phyloP scores from a whole-genome alignment of 805 yeast species.

The Starmerella asiatica region DNA sequence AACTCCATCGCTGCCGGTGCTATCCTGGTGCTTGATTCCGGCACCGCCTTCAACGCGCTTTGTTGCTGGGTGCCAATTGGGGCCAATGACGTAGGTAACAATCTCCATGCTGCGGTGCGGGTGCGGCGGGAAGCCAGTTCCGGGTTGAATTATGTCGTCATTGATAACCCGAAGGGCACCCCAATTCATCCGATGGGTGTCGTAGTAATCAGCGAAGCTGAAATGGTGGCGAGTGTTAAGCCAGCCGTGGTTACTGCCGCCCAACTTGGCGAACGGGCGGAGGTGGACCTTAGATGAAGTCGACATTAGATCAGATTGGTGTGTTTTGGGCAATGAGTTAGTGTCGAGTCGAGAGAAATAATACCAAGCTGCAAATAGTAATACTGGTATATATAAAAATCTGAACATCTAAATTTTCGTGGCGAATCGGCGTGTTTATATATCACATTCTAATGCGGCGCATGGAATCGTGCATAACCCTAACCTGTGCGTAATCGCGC shows the following conservation, averaged over 20 bases:
- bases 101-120: slow-evolving; percentile 19
- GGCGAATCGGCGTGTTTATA: too few relatives aligned
- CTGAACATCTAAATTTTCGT: not conserved
- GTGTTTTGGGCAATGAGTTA: not conserved
- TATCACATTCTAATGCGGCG: too few relatives aligned
- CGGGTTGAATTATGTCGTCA: slow-evolving; percentile 14
- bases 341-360: not conserved
- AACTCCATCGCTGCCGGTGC: slow-evolving; percentile 14
- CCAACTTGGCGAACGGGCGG: slow-evolving; percentile 14
- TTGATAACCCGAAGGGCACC: slow-evolving; percentile 17
- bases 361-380: not conserved
- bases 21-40: slow-evolving; percentile 15
- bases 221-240: slow-evolving; percentile 15
- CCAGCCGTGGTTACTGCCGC: slow-evolving; percentile 17
- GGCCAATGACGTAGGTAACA: slow-evolving; percentile 9
- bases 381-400: not conserved
- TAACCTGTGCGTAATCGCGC: too few relatives aligned
- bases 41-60: slow-evolving; percentile 13
- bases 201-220: slow-evolving; percentile 16
- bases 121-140: slow-evolving; percentile 17
- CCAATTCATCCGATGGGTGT: slow-evolving; percentile 17
- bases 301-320: not conserved
- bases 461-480: too few relatives aligned
- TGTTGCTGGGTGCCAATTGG: slow-evolving; percentile 12
- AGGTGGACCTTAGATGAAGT: slow-evolving; percentile 2